These are phyloP conservation scores for Hortiboletus flavorubellus DNA, from an alignment of 768 basidiomycete genomes.

Conservation along the genomic window DNA sequence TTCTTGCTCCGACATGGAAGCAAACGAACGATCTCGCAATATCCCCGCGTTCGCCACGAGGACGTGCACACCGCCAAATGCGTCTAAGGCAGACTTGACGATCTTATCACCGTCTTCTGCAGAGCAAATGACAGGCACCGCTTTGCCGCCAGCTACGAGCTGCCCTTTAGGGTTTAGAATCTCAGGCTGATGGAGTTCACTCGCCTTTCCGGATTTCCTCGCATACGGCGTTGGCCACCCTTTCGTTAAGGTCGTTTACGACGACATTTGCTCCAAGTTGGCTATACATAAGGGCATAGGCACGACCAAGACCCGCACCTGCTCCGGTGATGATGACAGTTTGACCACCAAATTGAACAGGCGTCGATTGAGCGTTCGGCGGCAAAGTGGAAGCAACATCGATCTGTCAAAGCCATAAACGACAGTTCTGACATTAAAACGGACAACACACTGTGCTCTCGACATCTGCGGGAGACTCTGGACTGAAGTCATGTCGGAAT, in stretches of 20 bases:
- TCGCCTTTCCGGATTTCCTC: conserved; percentile 80
- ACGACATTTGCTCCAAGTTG: conserved; percentile 95
- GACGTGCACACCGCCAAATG: conserved; percentile 85
- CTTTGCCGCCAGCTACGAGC: conserved; percentile 79
- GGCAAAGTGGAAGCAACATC: conserved; percentile 60
- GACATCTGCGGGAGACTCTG: conserved; percentile 58
- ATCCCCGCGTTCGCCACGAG: conserved; percentile 94
- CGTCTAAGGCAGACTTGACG: conserved; percentile 80
- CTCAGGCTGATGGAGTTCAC: conserved; percentile 9
- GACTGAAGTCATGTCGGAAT: conserved; percentile 42
- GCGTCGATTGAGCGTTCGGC: conserved; percentile 64
- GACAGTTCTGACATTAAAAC: neutral
- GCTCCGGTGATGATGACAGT: conserved; percentile 94
- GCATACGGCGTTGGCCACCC: conserved; percentile 79
- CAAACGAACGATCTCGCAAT: conserved; percentile 89
- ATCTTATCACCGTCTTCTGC: conserved; percentile 91
- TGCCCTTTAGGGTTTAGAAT: neutral
- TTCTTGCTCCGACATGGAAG: conserved; percentile 83
- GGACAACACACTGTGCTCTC: conserved; percentile 46
- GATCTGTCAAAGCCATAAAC: conserved; percentile 41
- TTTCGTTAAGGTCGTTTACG: conserved; percentile 90
- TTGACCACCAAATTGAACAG: conserved; percentile 82
- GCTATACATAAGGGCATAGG: conserved; percentile 89
- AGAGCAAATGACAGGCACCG: conserved; percentile 76
- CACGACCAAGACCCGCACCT: conserved; percentile 90